Evolutionary conservation across 352 stramenopile species (phyloP), one percentile per base, ranked within the genome.

Genomic region (Phytophthora citrophthora): DNA sequence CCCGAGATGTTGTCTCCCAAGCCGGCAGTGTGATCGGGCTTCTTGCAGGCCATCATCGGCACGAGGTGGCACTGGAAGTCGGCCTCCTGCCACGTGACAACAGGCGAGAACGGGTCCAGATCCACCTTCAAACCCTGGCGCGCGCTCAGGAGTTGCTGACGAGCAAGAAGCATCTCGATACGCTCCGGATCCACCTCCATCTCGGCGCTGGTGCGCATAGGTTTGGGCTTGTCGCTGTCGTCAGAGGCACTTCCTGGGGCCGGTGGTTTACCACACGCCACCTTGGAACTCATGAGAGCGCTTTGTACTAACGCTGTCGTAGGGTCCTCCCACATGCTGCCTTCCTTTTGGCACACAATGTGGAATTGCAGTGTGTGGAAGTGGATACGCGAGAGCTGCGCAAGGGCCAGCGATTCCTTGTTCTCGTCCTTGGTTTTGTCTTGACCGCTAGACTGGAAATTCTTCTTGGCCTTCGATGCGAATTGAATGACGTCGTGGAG

Each of bases 281-380:
- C 60, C 66, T 93, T 94, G 20, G 81, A 89, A 47, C 84, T 93
- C 81, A 94, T 91, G 45, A 94, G 79, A 34, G 84, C 75, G 39
- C 81, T 90, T 50, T 94, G 84, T 13, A 93, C 65, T 27, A 94
- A 63, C 27, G 86, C 82, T 23, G 71, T 79, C 39, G 76, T 93
- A 18, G 86, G 84, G 52, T 92, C 79, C 27, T 80, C 81, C 84
- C 84, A 93, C 26, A 80, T 84, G 45, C 78, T 77, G 6, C 69
- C 72, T 7, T 78, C 50, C 47, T 81, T 76, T 49, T 95, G 86
- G 68, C 86, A 95, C 23, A 92, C 80, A 60, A 95, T 92, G 70
- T 95, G 86, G 68, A 95, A 95, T 45, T 93, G 86, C 23, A 95
- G 73, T 45, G 86, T 94, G 65, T 94, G 86, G 66, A 94, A 94